phyloP scores from a whole-genome alignment of 805 yeast species.

The Maudiozyma turicensis region DNA sequence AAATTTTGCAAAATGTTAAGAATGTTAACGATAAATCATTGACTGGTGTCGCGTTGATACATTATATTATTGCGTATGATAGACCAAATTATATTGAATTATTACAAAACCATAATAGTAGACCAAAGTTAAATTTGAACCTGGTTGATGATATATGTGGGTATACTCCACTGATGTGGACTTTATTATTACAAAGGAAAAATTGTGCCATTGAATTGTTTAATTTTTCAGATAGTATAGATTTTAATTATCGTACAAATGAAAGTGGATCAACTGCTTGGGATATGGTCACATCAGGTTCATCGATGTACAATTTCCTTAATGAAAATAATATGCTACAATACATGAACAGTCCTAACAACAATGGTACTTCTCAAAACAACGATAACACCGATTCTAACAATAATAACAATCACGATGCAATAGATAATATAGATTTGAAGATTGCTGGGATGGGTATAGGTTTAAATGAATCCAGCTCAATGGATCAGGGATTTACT shows the following conservation, averaged over 20 bases:
- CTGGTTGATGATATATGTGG: conserved; percentile 39
- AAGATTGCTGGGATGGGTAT: conserved; percentile 32
- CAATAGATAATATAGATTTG: conserved; percentile 27
- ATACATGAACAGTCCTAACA: background rate
- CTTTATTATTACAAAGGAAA: conserved; percentile 51
- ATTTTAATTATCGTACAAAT: conserved; percentile 32
- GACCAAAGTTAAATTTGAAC: conserved; percentile 35
- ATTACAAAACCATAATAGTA: conserved; percentile 26
- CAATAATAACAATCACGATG: background rate
- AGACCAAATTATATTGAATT: conserved; percentile 41
- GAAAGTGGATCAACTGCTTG: conserved; percentile 33
- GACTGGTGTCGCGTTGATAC: conserved; percentile 38
- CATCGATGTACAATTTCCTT: conserved; percentile 50
- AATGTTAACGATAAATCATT: conserved; percentile 17
- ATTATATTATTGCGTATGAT: conserved; percentile 48
- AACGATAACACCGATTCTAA: background rate
- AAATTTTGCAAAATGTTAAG: conserved; percentile 7
- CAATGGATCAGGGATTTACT: conserved; percentile 6
- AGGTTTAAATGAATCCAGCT: conserved; percentile 9
- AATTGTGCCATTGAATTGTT: conserved; percentile 48
- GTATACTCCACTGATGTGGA: conserved; percentile 81
- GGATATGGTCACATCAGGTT: conserved; percentile 46
- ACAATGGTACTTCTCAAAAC: background rate
- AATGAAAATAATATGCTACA: conserved; percentile 39
- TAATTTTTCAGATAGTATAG: conserved; percentile 51